These are phyloP conservation scores for Phaeolepiota aurea DNA, from an alignment of 768 basidiomycete species.

Conservation along the genomic window DNA sequence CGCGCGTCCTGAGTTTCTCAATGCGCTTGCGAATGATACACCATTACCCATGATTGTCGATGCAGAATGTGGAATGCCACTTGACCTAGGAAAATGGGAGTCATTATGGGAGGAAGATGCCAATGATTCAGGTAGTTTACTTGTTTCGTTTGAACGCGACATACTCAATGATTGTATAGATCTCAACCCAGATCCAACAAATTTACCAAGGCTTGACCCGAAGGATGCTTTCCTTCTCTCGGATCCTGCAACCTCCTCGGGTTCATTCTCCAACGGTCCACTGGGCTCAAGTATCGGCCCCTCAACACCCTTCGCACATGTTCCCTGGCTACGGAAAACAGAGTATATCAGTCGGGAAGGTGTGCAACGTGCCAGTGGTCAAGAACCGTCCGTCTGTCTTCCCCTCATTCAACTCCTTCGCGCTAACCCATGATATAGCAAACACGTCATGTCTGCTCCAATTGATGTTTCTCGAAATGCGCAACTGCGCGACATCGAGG, in stretches of 20 bases:
- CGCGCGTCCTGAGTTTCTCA: conserved; percentile 77
- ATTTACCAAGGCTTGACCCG: conserved; percentile 57
- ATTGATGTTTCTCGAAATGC: conserved; percentile 71
- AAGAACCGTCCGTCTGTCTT: conserved; percentile 45
- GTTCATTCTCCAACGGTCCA: conserved; percentile 35
- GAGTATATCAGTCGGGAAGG: conserved; percentile 74
- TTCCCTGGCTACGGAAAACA: conserved; percentile 89
- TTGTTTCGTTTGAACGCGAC: background rate
- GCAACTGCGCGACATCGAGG: conserved; percentile 72
- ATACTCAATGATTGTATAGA: too few relatives aligned
- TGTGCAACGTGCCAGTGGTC: conserved; percentile 27
- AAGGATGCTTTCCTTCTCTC: conserved; percentile 70
- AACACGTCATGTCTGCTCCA: conserved; percentile 32
- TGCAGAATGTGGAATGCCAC: conserved; percentile 93
- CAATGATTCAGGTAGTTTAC: conserved; percentile 50
- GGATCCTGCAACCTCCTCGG: conserved; percentile 45
- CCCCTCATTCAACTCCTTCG: conserved; percentile 1
- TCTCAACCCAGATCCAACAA: conserved; percentile 60
- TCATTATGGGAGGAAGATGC: conserved; percentile 79
- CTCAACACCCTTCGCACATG: conserved; percentile 49
- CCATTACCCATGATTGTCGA: conserved; percentile 95
- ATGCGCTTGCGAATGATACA: conserved; percentile 70
- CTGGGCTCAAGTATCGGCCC: conserved; percentile 25
- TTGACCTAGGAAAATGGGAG: conserved; percentile 80
- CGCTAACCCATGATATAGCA: conserved; percentile 21